Evolutionary conservation across 179 eudicot species (phyloP), one percentile per base, ranked within the genome.

Genomic region (Actinidia arguta): DNA sequence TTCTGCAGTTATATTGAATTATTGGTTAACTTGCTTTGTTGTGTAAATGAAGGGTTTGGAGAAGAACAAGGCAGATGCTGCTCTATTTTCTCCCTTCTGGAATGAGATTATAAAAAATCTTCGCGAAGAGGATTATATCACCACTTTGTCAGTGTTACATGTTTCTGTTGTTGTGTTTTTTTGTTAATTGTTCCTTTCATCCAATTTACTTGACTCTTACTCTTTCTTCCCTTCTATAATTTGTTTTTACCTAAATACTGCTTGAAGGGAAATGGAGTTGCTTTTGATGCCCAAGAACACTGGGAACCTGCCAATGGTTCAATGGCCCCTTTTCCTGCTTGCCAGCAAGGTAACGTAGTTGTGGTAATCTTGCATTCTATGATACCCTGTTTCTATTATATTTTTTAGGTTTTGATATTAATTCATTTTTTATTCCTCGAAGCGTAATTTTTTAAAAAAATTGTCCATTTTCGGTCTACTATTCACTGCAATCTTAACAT

Each of bases 261-360:
- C 76, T 25, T 72, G 64, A 80, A 97, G 99, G 91, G 99, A 97
- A 89, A 88, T 87, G 93, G 99, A 97, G 85, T 88, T 95, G 91
- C 97, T 97, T 89, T 85, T 80, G 61, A 97, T 97, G 98, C 99
- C 99, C 48, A 92, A 88, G 64, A 97, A 97, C 86, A 81, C 90
- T 82, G 96, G 93, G 78, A 88, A 83, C 79, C 83, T 95, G 74
- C 94, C 98, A 61, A 86, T 97, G 90, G 95, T 97, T 82, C 99
- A 97, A 89, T 97, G 99, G 98, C 99, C 99, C 51, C 98, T 97
- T 78, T 97, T 97, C 84, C 98, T 97, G 84, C 92, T 97, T 81
- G 98, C 93, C 59, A 97, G 99, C 98, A 95, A 97, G 97, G 99
- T 97, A 78, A 76, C 64, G 39, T 22, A 18, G 63, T 36, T 36